These are phyloP conservation scores for Penicillium paxilli DNA, from an alignment of 495 filamentous ascomycete genomes.

Conservation along the genomic window DNA sequence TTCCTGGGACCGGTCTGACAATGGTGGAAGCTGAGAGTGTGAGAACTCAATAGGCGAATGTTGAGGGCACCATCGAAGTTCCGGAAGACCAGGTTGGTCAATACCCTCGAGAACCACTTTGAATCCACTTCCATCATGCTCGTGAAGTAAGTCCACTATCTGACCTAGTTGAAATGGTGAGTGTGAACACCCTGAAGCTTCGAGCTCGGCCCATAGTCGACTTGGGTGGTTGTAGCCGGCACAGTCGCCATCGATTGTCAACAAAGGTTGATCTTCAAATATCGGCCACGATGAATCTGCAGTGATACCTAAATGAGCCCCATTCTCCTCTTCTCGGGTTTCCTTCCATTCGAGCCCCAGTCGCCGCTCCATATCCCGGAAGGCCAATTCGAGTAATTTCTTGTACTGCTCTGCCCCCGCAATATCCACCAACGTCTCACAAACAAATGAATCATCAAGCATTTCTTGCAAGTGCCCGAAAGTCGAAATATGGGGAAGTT, in stretches of 20 bases:
- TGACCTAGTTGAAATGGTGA: conserved; percentile 24
- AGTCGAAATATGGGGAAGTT: conserved; percentile 25
- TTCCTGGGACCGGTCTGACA: conserved; percentile 5
- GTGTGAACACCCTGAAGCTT: conserved; percentile 32
- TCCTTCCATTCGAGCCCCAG: conserved; percentile 31
- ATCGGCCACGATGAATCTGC: conserved; percentile 13
- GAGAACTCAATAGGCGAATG: conserved; percentile 33
- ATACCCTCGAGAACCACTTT: conserved; percentile 11
- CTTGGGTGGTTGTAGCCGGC: conserved; percentile 25
- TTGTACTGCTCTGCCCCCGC: conserved; percentile 21
- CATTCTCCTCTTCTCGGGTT: background rate
- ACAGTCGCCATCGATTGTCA: conserved; percentile 29
- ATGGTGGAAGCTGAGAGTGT: conserved; percentile 6
- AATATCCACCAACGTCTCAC: conserved; percentile 20
- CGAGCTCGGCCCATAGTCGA: conserved; percentile 31
- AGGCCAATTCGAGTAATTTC: conserved; percentile 23
- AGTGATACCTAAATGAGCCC: conserved; percentile 15
- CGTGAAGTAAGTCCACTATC: conserved; percentile 33
- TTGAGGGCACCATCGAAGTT: conserved; percentile 34
- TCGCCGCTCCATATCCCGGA: conserved; percentile 29
- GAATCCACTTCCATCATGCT: conserved; percentile 26
- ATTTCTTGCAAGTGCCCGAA: conserved; percentile 17
- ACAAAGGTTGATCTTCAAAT: conserved; percentile 25
- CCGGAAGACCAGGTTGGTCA: background rate
- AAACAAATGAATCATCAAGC: conserved; percentile 16